Evolutionary conservation across 768 basidiomycete species (phyloP).

Genomic region (Naganishia randhawae): DNA sequence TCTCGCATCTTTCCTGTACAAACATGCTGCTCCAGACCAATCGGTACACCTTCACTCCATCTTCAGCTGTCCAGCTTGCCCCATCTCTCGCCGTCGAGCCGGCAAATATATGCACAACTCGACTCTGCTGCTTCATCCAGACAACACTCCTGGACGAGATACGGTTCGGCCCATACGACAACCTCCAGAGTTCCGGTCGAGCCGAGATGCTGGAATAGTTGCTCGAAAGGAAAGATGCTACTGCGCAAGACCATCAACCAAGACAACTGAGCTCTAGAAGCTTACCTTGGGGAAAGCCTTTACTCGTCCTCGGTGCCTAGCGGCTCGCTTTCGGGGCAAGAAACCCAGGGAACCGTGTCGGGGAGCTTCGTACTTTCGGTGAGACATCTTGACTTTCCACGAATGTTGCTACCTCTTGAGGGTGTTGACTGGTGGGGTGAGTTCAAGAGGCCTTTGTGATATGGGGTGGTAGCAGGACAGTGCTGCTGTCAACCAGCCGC

Average conservation of each 20-base stretch:
- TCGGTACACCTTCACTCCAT: conserved; percentile 21
- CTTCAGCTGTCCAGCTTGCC: conserved; percentile 23
- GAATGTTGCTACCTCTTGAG: conserved; percentile 20
- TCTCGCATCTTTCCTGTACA: conserved; percentile 11
- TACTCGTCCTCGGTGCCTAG: conserved; percentile 97
- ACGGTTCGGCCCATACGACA: conserved; percentile 21
- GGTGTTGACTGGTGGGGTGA: conserved; percentile 25
- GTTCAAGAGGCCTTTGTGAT: not conserved
- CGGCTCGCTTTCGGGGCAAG: conserved; percentile 92
- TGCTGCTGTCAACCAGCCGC: conserved; percentile 17
- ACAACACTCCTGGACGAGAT: conserved; percentile 12
- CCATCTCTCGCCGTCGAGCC: conserved; percentile 19
- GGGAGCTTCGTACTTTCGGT: conserved; percentile 81
- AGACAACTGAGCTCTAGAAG: conserved; percentile 19
- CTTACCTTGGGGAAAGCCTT: conserved; percentile 97
- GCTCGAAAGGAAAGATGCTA: conserved; percentile 20
- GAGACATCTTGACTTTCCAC: conserved; percentile 38
- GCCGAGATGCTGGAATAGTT: not conserved
- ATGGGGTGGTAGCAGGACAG: not conserved
- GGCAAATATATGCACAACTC: conserved; percentile 3
- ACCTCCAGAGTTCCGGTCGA: conserved; percentile 10
- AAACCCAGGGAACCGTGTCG: conserved; percentile 97
- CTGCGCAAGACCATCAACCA: conserved; percentile 20
- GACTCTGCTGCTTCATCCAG: conserved; percentile 18
- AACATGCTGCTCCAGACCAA: conserved; percentile 12